Evolutionary conservation across 2,329 filamentous ascomycete genomes (phyloP).

Genomic region (Geosmithia putterillii): DNA sequence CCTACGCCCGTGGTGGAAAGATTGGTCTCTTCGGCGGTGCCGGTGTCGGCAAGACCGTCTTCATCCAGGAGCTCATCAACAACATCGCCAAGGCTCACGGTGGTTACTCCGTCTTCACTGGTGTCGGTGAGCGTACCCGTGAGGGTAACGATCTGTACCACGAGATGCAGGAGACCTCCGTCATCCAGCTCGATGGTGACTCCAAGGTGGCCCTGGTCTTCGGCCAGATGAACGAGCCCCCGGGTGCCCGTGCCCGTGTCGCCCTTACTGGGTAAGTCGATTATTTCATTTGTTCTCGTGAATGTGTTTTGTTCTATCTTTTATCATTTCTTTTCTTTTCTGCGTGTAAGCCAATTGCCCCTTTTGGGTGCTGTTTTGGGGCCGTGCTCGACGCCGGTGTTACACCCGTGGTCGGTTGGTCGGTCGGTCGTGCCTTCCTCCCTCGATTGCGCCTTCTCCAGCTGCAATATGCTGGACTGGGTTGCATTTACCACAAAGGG

Average conservation of each 20-base stretch:
- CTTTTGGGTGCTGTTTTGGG: too few relatives aligned
- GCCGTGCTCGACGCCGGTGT: too few relatives aligned
- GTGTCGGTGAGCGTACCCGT: slow-evolving; percentile 99
- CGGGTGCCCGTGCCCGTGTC: slow-evolving; percentile 98
- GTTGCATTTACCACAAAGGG: too few relatives aligned
- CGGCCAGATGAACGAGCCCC: slow-evolving; percentile 99
- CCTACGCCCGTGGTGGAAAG: slow-evolving; percentile 99
- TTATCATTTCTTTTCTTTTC: too few relatives aligned
- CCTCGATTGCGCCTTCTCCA: too few relatives aligned
- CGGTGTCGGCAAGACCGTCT: slow-evolving; percentile 99
- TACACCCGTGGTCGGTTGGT: too few relatives aligned
- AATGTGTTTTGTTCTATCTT: too few relatives aligned
- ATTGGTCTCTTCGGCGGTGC: slow-evolving; percentile 99
- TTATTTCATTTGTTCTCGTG: too few relatives aligned
- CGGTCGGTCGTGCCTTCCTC: too few relatives aligned
- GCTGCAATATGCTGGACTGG: too few relatives aligned
- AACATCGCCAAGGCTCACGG: slow-evolving; percentile 99
- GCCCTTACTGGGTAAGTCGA: slow-evolving; percentile 92
- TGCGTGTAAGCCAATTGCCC: too few relatives aligned
- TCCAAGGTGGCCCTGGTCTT: slow-evolving; percentile 99
- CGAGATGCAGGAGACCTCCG: slow-evolving; percentile 99
- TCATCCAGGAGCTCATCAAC: slow-evolving; percentile 99
- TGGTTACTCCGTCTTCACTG: slow-evolving; percentile 99
- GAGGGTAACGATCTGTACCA: slow-evolving; percentile 99
- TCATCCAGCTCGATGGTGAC: slow-evolving; percentile 98